Base-by-base conservation (phyloP, 176 grass and related monocot species). In the Carex kokanica region DNA sequence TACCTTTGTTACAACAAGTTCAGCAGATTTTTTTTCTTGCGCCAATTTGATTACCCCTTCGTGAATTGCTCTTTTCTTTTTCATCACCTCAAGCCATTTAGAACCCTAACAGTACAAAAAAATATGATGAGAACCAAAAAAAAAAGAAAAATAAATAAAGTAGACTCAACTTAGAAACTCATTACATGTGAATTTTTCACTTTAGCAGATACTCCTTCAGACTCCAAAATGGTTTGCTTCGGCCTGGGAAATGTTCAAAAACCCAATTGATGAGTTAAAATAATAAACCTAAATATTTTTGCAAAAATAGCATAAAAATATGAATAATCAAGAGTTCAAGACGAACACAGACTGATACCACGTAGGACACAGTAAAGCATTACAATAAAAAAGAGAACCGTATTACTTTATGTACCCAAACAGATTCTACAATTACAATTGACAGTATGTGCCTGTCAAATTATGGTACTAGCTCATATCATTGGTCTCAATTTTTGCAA, bases 211-310 rank as follows among this genome's bases (percentile, higher is more conserved):
- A 93, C 93, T 51, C 93, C 96, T 86, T 98, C 96, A 80, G 96
- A 90, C 75, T 98, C 96, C 84, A 98, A 90, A 86, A 98, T 94
- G 79, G 91, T 98, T 84, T 98, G 96, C 60, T 98, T 98, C 47
- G 96, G 96, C 83, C 93, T 98, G 80, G 38, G 18, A 87, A 83
- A 32, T 32, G 45, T 73, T 40, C 79, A 78, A 56, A 87, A 32
- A 15, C 16, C 69, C 71, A 75, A 80, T 70, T 86, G 69, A 62
- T 62, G 57, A 43, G 78, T 17, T 64, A 74, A 38, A 38, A 52
- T 47, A 34, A 54, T 74, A 56, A 84, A 80, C 10, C 45, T 62
- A 63, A 25, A 17, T 72, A 5, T 6, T 38, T 34, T 38, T 34
- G 58, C 34, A 27, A 74, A 74, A 3, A 25, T 41, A 31, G 20